Percentiles rank a stretch among this genome's conserved stretches.
These are phyloP conservation scores for Leccinum idahoense DNA, from an alignment of 1,284 basidiomycete genomes.

Conservation along the genomic window DNA sequence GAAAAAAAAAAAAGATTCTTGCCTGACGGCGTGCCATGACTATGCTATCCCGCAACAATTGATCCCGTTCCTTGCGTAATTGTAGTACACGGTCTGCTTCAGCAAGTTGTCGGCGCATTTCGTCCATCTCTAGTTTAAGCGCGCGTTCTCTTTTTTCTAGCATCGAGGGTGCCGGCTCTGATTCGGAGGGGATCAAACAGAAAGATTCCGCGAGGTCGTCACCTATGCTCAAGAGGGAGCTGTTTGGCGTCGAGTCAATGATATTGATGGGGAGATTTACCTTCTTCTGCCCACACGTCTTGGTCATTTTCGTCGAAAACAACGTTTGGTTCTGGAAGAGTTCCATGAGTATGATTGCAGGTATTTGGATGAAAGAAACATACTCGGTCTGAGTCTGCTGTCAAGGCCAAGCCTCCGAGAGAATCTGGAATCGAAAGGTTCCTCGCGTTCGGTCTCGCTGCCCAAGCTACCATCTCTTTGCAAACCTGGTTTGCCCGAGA, in stretches of 20 bases:
- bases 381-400: conserved; percentile 20
- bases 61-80: conserved; percentile 69
- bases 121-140: conserved; percentile 56
- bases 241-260: not conserved
- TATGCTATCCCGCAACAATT: conserved; percentile 72
- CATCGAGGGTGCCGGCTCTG: conserved; percentile 42
- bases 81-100: conserved; percentile 58
- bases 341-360: conserved; percentile 10
- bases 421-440: conserved; percentile 47
- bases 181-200: conserved; percentile 60
- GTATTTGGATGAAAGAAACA: not conserved
- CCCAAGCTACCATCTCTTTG: conserved; percentile 47
- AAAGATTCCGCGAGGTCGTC: conserved; percentile 75
- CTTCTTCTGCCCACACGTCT: conserved; percentile 39
- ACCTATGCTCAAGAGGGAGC: not conserved
- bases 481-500: conserved; percentile 22
- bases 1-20: not conserved
- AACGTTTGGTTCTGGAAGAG: conserved; percentile 16
- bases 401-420: conserved; percentile 35
- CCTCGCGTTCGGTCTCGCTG: conserved; percentile 64
- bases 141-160: conserved; percentile 61
- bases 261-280: conserved; percentile 21
- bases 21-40: conserved; percentile 76
- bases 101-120: conserved; percentile 51
- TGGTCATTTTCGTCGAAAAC: conserved; percentile 27